Conservation (phyloP, 495 filamentous ascomycete genomes). For the Parathielavia appendiculata region DNA sequence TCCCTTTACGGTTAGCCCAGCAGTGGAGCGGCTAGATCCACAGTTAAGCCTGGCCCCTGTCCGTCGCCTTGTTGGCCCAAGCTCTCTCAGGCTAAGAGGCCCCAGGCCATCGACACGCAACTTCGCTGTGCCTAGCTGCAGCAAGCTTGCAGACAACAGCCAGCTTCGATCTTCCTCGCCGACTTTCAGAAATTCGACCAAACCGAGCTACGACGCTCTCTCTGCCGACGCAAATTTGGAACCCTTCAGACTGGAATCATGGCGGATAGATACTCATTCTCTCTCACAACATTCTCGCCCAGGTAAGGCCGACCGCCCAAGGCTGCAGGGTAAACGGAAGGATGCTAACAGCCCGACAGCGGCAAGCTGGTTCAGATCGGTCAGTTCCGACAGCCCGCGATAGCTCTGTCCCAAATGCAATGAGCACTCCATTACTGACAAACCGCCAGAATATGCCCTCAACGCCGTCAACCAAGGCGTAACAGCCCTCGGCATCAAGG, state of each 20-base stretch:
- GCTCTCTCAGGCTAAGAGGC: constrained; percentile 24
- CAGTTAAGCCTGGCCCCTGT: background rate
- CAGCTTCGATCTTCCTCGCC: constrained; percentile 13
- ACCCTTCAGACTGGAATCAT: constrained; percentile 47
- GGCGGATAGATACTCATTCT: constrained; percentile 99
- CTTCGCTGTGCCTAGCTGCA: constrained; percentile 28
- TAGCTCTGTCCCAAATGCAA: background rate
- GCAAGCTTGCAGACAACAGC: constrained; percentile 19
- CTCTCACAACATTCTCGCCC: constrained; percentile 97
- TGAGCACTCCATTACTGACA: constrained; percentile 13
- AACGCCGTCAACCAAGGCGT: constrained; percentile 99
- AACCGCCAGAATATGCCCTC: constrained; percentile 82
- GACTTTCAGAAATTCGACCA: background rate
- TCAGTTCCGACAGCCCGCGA: constrained; percentile 34
- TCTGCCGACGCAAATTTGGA: constrained; percentile 3
- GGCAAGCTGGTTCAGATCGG: constrained; percentile 89
- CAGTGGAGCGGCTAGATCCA: background rate
- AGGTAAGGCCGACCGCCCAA: constrained; percentile 59
- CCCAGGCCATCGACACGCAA: constrained; percentile 34
- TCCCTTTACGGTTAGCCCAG: constrained; percentile 5
- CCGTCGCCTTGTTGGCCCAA: constrained; percentile 25
- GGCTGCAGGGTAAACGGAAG: constrained; percentile 12
- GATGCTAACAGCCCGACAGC: constrained; percentile 44
- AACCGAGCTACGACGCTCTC: constrained; percentile 11
- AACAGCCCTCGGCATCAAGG: constrained; percentile 97